These are phyloP conservation scores for Rosa lucieae DNA, from an alignment of 306 rosid genomes.

Conservation along the genomic window DNA sequence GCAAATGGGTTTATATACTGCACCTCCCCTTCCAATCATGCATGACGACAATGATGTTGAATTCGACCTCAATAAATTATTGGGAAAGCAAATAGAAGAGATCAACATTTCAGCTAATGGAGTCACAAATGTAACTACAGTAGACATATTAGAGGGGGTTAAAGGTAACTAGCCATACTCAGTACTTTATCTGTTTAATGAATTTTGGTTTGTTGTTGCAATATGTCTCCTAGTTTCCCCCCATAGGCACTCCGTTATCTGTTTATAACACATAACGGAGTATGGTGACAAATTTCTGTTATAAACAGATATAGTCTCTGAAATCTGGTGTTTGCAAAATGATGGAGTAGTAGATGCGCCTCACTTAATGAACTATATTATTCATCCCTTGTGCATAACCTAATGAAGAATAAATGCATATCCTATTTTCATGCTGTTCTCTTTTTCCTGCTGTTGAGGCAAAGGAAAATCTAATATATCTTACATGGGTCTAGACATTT, in stretches of 20 bases:
- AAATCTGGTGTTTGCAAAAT: constrained; percentile 1
- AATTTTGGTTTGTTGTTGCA: constrained; percentile 6
- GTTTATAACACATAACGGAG: not conserved
- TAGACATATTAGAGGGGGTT: constrained; percentile 7
- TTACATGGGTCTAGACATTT: not conserved
- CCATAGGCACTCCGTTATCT: not conserved
- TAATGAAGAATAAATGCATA: not conserved
- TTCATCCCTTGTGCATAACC: not conserved
- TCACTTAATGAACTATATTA: not conserved
- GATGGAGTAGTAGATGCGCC: not conserved
- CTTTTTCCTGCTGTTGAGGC: not conserved
- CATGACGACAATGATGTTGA: constrained; percentile 11
- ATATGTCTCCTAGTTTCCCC: not conserved
- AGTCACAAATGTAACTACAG: constrained; percentile 4
- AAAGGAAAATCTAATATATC: not conserved
- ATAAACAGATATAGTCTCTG: not conserved
- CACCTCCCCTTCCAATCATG: constrained; percentile 13
- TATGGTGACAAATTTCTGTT: not conserved
- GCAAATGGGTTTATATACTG: constrained; percentile 1
- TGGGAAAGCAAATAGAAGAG: constrained; percentile 26
- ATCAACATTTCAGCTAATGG: constrained; percentile 15
- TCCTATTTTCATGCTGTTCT: not conserved
- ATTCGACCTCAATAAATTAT: constrained; percentile 14
- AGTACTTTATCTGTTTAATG: not conserved
- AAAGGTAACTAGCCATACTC: constrained; percentile 11